Base-by-base conservation (phyloP, 176 grass and related monocot genomes). In the Tillandsia leiboldiana region DNA sequence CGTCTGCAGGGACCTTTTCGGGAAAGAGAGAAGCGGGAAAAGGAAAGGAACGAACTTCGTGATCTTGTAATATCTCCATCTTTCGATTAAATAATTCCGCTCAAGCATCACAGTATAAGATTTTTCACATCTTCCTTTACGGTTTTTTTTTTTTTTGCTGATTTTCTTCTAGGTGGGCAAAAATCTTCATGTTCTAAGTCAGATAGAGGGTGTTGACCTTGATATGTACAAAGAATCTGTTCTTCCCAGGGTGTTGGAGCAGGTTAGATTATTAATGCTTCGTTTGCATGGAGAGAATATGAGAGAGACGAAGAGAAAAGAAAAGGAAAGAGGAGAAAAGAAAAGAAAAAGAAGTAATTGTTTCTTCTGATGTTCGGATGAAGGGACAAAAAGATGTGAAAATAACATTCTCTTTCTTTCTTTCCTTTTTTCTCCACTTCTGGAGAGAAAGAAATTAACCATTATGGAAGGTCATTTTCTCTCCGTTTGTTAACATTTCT, bases 151-250 rank as follows among this genome's bases (percentile, higher is more conserved):
- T 29, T 20, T 72, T 70, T 15, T 72, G 17, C 51, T 57, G 18
- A 79, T 69, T 67, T 66, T 85, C 83, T 49, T 42, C 33, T 79
- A 97, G 94, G 89, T 97, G 53, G 94, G 94, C n/a, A 97, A 97
- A 83, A 97, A 97, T 70, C 89, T 97, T 83, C 94, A 97, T 65
- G 87, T 97, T 83, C 72, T 97, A 75, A 87, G 94, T 66, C 94
- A 97, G 75, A 81, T 97, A 69, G 94, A 97, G 75, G 94, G 94
- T 68, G 89, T 92, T 75, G 89, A 90, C 78, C 89, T 97, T 90
- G 94, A 97, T 26, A 89, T 93, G 82, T 97, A 97, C 82, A 97
- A 97, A 86, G 89, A 97, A 77, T 87, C 82, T 70, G 89, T 97
- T 79, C 94, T 97, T 83, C 94, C 94, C 61, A 90, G 94, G 77